Evolutionary conservation across 345 rosid species (phyloP).

Genomic region (Salix caprea): DNA sequence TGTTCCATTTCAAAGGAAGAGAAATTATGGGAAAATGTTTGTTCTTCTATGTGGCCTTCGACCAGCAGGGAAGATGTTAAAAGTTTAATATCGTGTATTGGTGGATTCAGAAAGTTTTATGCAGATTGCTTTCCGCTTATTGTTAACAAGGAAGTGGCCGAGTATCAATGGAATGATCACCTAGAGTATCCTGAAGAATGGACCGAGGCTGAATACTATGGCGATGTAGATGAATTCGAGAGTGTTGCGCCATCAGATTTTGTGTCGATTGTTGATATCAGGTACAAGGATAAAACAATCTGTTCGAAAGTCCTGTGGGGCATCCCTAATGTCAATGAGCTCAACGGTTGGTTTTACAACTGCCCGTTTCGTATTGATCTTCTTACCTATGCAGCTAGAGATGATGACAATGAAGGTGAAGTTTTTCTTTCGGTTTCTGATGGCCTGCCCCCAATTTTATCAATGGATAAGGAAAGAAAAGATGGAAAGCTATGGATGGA

Average conservation of each 20-base stretch:
- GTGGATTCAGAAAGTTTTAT: slow-evolving; percentile 76
- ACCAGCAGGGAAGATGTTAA: slow-evolving; percentile 60
- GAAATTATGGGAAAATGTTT: slow-evolving; percentile 68
- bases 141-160: slow-evolving; percentile 58
- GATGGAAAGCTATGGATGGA: slow-evolving; percentile 74
- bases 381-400: slow-evolving; percentile 41
- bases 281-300: slow-evolving; percentile 53
- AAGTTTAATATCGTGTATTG: slow-evolving; percentile 46
- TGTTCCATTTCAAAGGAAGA: slow-evolving; percentile 70
- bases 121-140: slow-evolving; percentile 74
- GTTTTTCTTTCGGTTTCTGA: slow-evolving; percentile 56
- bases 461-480: slow-evolving; percentile 67
- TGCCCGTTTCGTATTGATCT: slow-evolving; percentile 72
- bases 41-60: slow-evolving; percentile 76
- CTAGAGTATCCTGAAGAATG: slow-evolving; percentile 61
- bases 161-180: slow-evolving; percentile 48
- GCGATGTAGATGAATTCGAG: slow-evolving; percentile 48
- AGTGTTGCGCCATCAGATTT: slow-evolving; percentile 54
- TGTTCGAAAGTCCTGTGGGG: slow-evolving; percentile 75
- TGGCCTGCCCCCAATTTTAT: slow-evolving; percentile 56
- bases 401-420: slow-evolving; percentile 44
- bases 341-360: slow-evolving; percentile 64
- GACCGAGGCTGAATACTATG: slow-evolving; percentile 72
- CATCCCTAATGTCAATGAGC: slow-evolving; percentile 60
- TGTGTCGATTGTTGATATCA: slow-evolving; percentile 61